Conservation (phyloP, 2,329 filamentous ascomycete species). For the Fusarium sp. region DNA sequence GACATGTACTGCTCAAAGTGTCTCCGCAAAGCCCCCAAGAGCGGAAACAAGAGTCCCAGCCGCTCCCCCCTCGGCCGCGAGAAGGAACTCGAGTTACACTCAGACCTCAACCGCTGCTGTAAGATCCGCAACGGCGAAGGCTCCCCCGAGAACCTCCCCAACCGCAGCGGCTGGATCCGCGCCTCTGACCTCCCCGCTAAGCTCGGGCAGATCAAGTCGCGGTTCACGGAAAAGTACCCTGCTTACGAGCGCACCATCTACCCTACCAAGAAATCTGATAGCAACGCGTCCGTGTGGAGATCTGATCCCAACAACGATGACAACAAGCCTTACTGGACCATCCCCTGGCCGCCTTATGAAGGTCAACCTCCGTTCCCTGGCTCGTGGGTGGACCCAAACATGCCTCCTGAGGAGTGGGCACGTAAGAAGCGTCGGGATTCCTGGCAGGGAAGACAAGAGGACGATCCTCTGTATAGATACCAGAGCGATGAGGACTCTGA, state of each 20-base stretch:
- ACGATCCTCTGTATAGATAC: slow-evolving; percentile 35
- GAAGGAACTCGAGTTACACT: slow-evolving; percentile 38
- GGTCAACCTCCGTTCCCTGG: slow-evolving; percentile 38
- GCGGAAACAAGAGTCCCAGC: slow-evolving; percentile 31
- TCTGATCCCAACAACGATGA: slow-evolving; percentile 47
- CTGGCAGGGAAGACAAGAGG: slow-evolving; percentile 3
- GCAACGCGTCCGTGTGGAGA: slow-evolving; percentile 37
- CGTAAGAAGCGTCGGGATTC: background rate
- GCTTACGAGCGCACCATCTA: slow-evolving; percentile 45
- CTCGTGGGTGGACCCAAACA: slow-evolving; percentile 29
- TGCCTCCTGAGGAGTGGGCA: background rate
- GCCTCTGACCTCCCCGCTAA: slow-evolving; percentile 23
- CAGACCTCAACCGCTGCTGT: slow-evolving; percentile 36
- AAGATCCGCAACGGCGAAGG: slow-evolving; percentile 42
- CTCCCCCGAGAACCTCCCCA: slow-evolving; percentile 38
- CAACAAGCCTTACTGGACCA: slow-evolving; percentile 39
- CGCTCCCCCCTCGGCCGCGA: slow-evolving; percentile 19
- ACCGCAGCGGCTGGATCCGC: slow-evolving; percentile 47
- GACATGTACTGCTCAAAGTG: slow-evolving; percentile 49
- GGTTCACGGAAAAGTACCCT: slow-evolving; percentile 40
- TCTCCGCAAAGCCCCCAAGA: slow-evolving; percentile 44
- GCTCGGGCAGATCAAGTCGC: slow-evolving; percentile 33
- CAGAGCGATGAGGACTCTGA: slow-evolving; percentile 33
- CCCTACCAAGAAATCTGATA: slow-evolving; percentile 31
- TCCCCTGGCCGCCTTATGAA: slow-evolving; percentile 44